Conservation (phyloP, 1,284 basidiomycete genomes). For the Trametes sp. region DNA sequence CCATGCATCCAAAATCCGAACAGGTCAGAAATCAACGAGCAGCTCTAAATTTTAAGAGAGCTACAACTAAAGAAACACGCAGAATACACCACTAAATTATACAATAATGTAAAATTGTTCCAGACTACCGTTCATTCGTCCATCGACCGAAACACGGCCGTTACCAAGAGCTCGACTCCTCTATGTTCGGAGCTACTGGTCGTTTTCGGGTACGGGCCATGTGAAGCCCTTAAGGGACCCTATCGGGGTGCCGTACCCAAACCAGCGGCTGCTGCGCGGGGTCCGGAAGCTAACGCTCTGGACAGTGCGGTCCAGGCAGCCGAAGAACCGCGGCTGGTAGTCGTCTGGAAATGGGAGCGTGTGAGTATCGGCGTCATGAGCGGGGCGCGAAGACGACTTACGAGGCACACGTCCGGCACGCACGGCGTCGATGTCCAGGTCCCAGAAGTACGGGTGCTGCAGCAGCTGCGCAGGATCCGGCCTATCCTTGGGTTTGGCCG, state of each 20-base stretch:
- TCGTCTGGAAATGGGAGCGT: not conserved
- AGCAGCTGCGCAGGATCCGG: conserved; percentile 1
- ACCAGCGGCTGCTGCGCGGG: not conserved
- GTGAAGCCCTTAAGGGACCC: not conserved
- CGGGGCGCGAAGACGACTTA: not conserved
- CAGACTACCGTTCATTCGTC: not conserved
- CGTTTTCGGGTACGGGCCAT: not conserved
- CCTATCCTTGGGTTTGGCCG: not conserved
- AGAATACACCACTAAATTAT: not conserved
- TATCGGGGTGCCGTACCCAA: not conserved
- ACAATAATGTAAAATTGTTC: not conserved
- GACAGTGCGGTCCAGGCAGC: not conserved
- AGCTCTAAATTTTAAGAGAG: not conserved
- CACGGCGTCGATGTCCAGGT: conserved; percentile 5
- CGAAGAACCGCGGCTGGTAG: not conserved
- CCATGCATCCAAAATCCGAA: too few relatives aligned
- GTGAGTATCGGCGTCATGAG: not conserved
- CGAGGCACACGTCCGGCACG: conserved; percentile 2
- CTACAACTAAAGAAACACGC: not conserved
- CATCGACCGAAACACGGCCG: not conserved
- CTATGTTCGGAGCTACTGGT: not conserved
- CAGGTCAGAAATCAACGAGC: too few relatives aligned
- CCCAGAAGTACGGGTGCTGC: conserved; percentile 11
- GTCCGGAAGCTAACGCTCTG: not conserved
- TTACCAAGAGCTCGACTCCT: not conserved